phyloP scores from a whole-genome alignment of 495 filamentous ascomycete genomes.

The Aspergillus haitiensis region DNA sequence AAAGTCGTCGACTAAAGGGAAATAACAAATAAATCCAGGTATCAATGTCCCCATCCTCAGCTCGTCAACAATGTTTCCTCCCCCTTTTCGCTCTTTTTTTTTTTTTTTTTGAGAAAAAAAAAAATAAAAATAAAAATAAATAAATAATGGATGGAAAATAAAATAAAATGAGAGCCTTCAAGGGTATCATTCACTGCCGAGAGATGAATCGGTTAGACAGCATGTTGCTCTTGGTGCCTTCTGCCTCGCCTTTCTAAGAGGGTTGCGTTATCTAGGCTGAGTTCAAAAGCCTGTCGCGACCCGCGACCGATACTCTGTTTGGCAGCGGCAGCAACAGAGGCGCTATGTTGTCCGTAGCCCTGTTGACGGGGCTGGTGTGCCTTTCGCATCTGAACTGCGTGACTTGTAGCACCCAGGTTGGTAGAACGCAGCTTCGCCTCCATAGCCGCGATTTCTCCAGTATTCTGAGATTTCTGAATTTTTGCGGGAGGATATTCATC shows the following conservation, averaged over 20 bases:
- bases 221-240: slow-evolving; percentile 37
- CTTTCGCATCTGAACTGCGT: slow-evolving; percentile 61
- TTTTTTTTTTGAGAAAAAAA: slow-evolving; percentile 5
- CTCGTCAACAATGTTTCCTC: neutral
- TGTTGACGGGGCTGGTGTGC: slow-evolving; percentile 49
- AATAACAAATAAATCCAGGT: slow-evolving; percentile 8
- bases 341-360: slow-evolving; percentile 81
- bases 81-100: slow-evolving; percentile 15
- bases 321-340: slow-evolving; percentile 75
- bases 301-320: slow-evolving; percentile 67
- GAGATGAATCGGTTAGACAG: slow-evolving; percentile 22
- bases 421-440: slow-evolving; percentile 84
- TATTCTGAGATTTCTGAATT: slow-evolving; percentile 60
- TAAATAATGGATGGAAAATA: slow-evolving; percentile 1
- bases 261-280: slow-evolving; percentile 86
- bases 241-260: slow-evolving; percentile 73
- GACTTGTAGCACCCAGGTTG: slow-evolving; percentile 57
- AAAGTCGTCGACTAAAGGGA: neutral
- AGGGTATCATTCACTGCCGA: slow-evolving; percentile 1
- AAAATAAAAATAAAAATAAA: too few relatives aligned
- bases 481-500: slow-evolving; percentile 58
- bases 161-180: slow-evolving; percentile 6
- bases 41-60: neutral
- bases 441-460: slow-evolving; percentile 69
- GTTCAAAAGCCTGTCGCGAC: slow-evolving; percentile 74